Conservation (phyloP, 1,284 basidiomycete species). For the Cryptococcus sp. region DNA sequence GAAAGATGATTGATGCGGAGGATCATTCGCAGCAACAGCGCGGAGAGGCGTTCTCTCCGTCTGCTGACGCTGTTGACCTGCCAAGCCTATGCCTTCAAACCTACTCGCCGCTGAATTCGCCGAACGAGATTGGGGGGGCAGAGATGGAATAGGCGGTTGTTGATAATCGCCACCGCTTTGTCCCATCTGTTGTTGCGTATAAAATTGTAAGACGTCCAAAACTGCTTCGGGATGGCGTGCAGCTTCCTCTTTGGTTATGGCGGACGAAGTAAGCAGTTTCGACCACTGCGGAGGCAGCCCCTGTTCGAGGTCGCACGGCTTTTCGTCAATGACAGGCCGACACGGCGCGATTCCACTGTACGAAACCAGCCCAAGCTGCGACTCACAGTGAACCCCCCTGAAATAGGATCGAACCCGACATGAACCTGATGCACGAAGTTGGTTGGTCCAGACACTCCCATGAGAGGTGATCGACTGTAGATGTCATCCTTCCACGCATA, state of each 20-base stretch:
- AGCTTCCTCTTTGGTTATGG: slow-evolving; percentile 97
- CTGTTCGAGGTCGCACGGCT: slow-evolving; percentile 51
- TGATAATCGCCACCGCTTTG: slow-evolving; percentile 27
- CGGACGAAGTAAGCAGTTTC: slow-evolving; percentile 89
- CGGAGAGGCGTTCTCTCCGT: slow-evolving; percentile 1
- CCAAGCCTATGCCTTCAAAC: slow-evolving; percentile 82
- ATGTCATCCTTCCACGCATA: slow-evolving; percentile 97
- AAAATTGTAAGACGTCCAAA: slow-evolving; percentile 95
- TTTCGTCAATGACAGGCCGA: neutral
- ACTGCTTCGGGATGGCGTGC: slow-evolving; percentile 96
- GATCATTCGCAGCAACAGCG: neutral
- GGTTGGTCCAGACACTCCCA: slow-evolving; percentile 90
- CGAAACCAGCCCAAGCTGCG: neutral
- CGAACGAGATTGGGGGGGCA: slow-evolving; percentile 57
- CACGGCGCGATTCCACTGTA: neutral
- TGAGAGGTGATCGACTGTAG: slow-evolving; percentile 85
- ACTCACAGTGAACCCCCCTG: slow-evolving; percentile 86
- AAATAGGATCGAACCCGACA: slow-evolving; percentile 93
- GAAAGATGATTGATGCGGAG: neutral
- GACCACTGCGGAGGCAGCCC: slow-evolving; percentile 98
- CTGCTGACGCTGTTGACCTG: slow-evolving; percentile 56
- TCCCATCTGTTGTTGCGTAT: slow-evolving; percentile 86
- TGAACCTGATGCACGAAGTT: slow-evolving; percentile 99
- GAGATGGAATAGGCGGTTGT: slow-evolving; percentile 18
- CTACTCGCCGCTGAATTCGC: slow-evolving; percentile 61